Base-by-base conservation (phyloP, 2,329 filamentous ascomycete species). In the Cercospora beticola region DNA sequence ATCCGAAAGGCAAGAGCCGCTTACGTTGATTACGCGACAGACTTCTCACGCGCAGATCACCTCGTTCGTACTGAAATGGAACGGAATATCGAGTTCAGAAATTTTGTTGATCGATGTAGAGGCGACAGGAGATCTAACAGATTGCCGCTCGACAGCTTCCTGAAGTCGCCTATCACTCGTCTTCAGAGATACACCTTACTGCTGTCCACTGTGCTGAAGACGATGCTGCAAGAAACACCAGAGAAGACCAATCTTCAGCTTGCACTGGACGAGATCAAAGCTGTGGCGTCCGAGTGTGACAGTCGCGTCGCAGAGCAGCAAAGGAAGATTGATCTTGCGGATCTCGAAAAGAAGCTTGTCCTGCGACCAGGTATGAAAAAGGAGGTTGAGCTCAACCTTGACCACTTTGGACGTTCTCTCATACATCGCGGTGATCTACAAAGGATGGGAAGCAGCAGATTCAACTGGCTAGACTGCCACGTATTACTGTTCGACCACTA, bases 401-500 rank as follows among this genome's bases (percentile, higher is more conserved):
- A 97, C 74, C 94, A 98, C 77, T 86, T 97, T n/a, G 94, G 94
- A 14, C 89, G 95, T 71, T 91, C 97, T 77, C 86, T 99, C 66
- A 91, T 99, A 70, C 90, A 90, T 79, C 89, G 94, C 74, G 95
- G 95, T 67, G 94, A 98, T 74, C 82, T 99, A 67, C 93, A 96
- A 78, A 87, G 95, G 70, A 91, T 93, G 83, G 93, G 94, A 65
- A 92, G 90, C 54, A 96, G 92, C 78, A 89, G 93, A 66, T 95
- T 98, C 77, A 90, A 90, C 71, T 97, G 94, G 90, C 89, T 98
- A 7, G 95, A 99, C 76, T 96, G 92, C 0, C 93, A 97, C 78
- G 93, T 92, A 2, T 86, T 99, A 57, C 86, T 99, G 0, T 98
- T 99, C 77, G 96, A 99, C 76, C 94, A 99, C 80, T 99, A 97